Evolutionary conservation across 306 rosid species (phyloP).

Genomic region (apple (Malus domestica)): DNA sequence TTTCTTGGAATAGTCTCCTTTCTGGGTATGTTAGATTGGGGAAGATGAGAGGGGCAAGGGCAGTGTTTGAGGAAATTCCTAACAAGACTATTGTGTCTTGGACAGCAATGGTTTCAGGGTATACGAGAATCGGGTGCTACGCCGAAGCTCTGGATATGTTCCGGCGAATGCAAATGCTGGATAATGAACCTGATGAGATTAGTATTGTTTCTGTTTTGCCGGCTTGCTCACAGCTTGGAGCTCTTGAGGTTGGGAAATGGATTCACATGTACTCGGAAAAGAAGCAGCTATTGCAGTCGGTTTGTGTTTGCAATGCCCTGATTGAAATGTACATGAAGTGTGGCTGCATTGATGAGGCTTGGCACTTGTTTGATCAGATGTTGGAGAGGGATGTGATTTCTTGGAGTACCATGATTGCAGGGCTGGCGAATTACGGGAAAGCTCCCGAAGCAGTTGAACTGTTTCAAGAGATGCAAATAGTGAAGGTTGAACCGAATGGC

Average conservation of each 20-base stretch:
- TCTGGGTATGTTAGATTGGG: conserved; percentile 57
- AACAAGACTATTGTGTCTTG: conserved; percentile 66
- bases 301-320: conserved; percentile 54
- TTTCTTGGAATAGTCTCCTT: conserved; percentile 69
- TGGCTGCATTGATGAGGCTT: conserved; percentile 58
- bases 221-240: conserved; percentile 72
- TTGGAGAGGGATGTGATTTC: conserved; percentile 58
- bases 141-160: conserved; percentile 58
- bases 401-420: conserved; percentile 80
- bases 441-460: conserved; percentile 51
- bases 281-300: conserved; percentile 28
- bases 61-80: conserved; percentile 62
- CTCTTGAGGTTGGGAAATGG: conserved; percentile 81
- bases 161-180: conserved; percentile 56
- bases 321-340: conserved; percentile 79
- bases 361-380: conserved; percentile 46
- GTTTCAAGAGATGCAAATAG: conserved; percentile 53
- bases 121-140: conserved; percentile 41
- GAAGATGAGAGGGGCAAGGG: conserved; percentile 49
- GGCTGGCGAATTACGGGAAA: conserved; percentile 62
- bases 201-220: conserved; percentile 65
- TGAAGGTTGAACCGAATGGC: conserved; percentile 44
- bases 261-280: conserved; percentile 56
- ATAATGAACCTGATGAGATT: conserved; percentile 65
- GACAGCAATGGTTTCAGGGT: conserved; percentile 75